Conservation (phyloP, 1,284 basidiomycete species). For the Agroathelia rolfsii region DNA sequence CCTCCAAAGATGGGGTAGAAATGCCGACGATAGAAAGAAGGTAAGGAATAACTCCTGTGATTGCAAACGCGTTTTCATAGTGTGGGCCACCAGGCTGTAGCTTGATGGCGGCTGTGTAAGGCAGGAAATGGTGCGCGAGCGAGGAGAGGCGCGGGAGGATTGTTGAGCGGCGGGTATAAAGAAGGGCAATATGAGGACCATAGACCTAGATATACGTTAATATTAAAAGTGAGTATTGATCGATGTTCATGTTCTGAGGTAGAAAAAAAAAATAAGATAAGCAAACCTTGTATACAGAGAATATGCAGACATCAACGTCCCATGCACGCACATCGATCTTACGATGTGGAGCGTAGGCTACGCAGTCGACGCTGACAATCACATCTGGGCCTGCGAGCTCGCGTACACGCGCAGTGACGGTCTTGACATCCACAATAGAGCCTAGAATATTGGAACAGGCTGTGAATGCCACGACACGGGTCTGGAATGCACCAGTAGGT, state of each 20-base stretch:
- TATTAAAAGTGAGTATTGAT: slow-evolving; percentile 5
- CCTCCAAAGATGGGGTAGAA: no score
- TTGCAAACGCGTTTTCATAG: slow-evolving; percentile 59
- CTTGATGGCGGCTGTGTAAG: no score
- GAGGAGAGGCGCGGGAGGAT: slow-evolving; percentile 41
- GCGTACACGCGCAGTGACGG: slow-evolving; percentile 39
- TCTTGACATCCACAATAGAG: slow-evolving; percentile 42
- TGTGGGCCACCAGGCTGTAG: slow-evolving; percentile 64
- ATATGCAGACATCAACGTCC: slow-evolving; percentile 68
- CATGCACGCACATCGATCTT: slow-evolving; percentile 60
- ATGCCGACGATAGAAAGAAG: slow-evolving; percentile 46
- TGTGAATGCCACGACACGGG: slow-evolving; percentile 65
- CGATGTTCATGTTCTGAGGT: slow-evolving; percentile 1
- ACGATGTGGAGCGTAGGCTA: slow-evolving; percentile 72
- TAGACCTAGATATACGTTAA: slow-evolving; percentile 41
- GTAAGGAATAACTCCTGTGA: slow-evolving; percentile 55
- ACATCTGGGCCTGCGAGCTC: slow-evolving; percentile 50
- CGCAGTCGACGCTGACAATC: slow-evolving; percentile 64
- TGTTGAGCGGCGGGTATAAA: slow-evolving; percentile 45
- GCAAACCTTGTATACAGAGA: slow-evolving; percentile 70
- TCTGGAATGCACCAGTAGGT: slow-evolving; percentile 49
- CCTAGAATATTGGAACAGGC: slow-evolving; percentile 75
- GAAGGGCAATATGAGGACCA: slow-evolving; percentile 59
- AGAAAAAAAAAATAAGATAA: not conserved
- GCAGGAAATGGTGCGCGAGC: slow-evolving; percentile 65